These are phyloP conservation scores for Yamadazyma scolyti DNA, from an alignment of 805 yeast genomes.

Conservation along the genomic window DNA sequence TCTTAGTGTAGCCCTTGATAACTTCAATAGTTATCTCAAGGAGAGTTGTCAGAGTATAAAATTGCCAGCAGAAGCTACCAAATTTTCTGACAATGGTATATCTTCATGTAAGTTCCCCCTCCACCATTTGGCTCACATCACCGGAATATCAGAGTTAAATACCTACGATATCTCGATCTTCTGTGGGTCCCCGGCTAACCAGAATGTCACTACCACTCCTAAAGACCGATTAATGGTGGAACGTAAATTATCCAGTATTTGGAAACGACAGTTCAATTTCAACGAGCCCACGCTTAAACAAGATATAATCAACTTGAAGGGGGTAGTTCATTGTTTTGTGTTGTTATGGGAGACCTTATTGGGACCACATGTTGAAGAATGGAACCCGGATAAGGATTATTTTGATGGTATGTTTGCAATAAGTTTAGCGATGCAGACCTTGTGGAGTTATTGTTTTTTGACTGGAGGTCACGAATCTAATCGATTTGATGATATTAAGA, in stretches of 20 bases:
- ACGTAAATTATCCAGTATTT: constrained; percentile 28
- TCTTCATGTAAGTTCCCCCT: constrained; percentile 42
- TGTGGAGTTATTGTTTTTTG: constrained; percentile 38
- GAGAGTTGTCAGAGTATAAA: constrained; percentile 7
- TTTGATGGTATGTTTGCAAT: constrained; percentile 35
- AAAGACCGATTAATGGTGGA: constrained; percentile 34
- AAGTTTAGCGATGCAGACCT: constrained; percentile 33
- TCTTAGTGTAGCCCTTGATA: constrained; percentile 65
- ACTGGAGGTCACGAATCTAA: constrained; percentile 21
- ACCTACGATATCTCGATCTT: constrained; percentile 76
- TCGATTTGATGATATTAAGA: constrained; percentile 14
- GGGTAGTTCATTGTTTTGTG: constrained; percentile 37
- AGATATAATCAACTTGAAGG: constrained; percentile 29
- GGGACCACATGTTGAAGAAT: constrained; percentile 12
- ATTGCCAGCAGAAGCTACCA: constrained; percentile 5
- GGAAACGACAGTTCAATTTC: constrained; percentile 18
- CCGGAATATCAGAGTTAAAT: constrained; percentile 56
- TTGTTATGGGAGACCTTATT: constrained; percentile 39
- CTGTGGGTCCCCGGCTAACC: constrained; percentile 80
- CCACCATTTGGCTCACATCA: constrained; percentile 70
- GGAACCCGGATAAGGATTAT: constrained; percentile 33
- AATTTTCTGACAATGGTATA: constrained; percentile 6
- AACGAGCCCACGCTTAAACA: constrained; percentile 4
- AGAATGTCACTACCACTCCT: constrained; percentile 42
- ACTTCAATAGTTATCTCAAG: constrained; percentile 22